phyloP scores from a whole-genome alignment of 1,139 yeast species.

The Yamadazyma dendronema region DNA sequence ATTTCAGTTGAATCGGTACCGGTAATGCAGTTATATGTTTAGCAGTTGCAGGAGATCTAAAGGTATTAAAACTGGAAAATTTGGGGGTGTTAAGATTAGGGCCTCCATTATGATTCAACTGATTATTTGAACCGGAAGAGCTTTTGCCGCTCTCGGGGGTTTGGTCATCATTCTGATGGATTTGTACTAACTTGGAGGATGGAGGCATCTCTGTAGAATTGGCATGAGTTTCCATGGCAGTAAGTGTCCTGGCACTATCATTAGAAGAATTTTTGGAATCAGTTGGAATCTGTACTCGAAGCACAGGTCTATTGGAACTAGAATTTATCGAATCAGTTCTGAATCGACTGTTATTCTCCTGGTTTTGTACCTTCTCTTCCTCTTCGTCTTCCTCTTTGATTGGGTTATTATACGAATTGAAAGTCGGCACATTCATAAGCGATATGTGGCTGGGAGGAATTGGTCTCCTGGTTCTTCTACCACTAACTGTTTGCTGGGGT shows the following conservation, averaged over 20 bases:
- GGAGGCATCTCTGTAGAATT: neutral
- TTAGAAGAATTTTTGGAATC: conserved; percentile 28
- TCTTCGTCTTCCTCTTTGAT: conserved; percentile 17
- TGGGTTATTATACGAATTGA: conserved; percentile 18
- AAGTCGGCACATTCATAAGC: conserved; percentile 29
- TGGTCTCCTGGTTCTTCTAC: no score
- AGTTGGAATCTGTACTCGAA: conserved; percentile 51
- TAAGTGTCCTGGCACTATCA: conserved; percentile 18
- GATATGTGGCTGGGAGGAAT: conserved; percentile 29
- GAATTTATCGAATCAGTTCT: conserved; percentile 18
- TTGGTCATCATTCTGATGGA: neutral
- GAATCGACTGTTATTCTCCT: conserved; percentile 2
- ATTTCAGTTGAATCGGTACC: conserved; percentile 37
- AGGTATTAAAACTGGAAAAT: conserved; percentile 28
- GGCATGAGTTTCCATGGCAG: conserved; percentile 16
- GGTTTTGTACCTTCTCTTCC: conserved; percentile 3
- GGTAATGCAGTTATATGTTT: conserved; percentile 38
- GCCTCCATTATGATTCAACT: no score
- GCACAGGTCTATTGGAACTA: conserved; percentile 46
- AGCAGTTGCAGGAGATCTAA: conserved; percentile 37
- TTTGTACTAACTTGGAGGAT: neutral
- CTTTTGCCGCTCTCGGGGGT: conserved; percentile 4
- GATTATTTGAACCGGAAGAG: conserved; percentile 4
- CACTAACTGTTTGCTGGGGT: no score
- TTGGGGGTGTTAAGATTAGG: conserved; percentile 23